A percentile compares a stretch with the other conserved stretches of the same genome.
Conservation (phyloP, 129 eudicot genomes). For the Flaveria brownii region DNA sequence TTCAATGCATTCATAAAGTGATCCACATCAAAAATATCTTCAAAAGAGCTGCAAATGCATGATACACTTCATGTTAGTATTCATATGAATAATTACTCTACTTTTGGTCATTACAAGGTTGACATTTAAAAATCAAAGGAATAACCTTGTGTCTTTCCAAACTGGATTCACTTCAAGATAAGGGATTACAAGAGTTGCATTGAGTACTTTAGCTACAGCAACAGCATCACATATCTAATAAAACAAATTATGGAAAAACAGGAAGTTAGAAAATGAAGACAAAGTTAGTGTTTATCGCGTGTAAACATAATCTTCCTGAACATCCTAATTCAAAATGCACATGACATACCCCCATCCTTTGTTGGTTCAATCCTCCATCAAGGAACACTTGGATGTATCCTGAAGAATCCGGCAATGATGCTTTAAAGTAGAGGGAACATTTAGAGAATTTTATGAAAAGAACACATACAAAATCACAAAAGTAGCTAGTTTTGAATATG, state of each 20-base stretch:
- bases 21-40: constrained; percentile 88
- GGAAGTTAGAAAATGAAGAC: not conserved
- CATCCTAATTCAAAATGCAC: not conserved
- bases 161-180: constrained; percentile 92
- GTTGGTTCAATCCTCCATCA: constrained; percentile 98
- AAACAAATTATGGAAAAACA: constrained; percentile 5
- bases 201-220: constrained; percentile 86
- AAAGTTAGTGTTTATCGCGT: not conserved
- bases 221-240: constrained; percentile 95
- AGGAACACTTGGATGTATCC: constrained; percentile 96
- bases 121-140: constrained; percentile 9
- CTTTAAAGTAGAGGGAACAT: constrained; percentile 27
- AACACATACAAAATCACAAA: not conserved
- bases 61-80: constrained; percentile 5
- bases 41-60: constrained; percentile 59
- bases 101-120: constrained; percentile 17
- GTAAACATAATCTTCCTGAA: not conserved
- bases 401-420: constrained; percentile 62
- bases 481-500: not conserved
- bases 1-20: constrained; percentile 80
- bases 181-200: constrained; percentile 94
- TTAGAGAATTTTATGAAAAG: constrained; percentile 14
- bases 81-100: not conserved
- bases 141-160: constrained; percentile 95
- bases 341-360: constrained; percentile 90